Percentiles rank a stretch among this genome's conserved stretches.
Conservation (phyloP, 768 basidiomycete genomes). For the Boletales sp. region DNA sequence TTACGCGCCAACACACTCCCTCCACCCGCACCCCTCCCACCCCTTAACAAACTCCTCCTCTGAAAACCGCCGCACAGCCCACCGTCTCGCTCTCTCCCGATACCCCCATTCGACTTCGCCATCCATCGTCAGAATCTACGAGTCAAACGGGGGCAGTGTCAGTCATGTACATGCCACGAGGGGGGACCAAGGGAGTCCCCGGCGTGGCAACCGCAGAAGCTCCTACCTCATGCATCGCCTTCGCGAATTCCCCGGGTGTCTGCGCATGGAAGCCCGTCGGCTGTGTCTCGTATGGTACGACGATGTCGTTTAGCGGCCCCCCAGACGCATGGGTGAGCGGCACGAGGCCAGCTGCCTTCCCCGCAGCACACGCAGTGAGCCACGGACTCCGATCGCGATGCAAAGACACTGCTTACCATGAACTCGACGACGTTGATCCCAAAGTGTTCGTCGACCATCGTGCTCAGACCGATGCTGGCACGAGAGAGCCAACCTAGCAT, state of each 20-base stretch:
- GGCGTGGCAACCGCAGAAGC: background rate
- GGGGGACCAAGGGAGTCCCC: background rate
- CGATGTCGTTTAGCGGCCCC: slow-evolving; percentile 88
- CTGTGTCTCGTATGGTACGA: slow-evolving; percentile 71
- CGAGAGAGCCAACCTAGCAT: slow-evolving; percentile 69
- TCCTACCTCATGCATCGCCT: slow-evolving; percentile 53
- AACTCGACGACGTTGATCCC: slow-evolving; percentile 98
- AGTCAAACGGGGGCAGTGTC: slow-evolving; percentile 5
- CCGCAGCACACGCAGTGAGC: slow-evolving; percentile 10
- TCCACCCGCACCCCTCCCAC: slow-evolving; percentile 69
- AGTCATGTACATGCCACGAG: slow-evolving; percentile 6
- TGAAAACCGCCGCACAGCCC: slow-evolving; percentile 73
- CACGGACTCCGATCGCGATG: background rate
- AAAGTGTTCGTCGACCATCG: slow-evolving; percentile 98
- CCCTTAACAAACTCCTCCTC: slow-evolving; percentile 73
- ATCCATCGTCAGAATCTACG: slow-evolving; percentile 47
- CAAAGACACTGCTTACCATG: slow-evolving; percentile 58
- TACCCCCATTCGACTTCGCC: slow-evolving; percentile 55
- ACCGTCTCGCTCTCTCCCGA: slow-evolving; percentile 62
- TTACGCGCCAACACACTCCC: slow-evolving; percentile 21
- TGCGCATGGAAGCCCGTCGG: slow-evolving; percentile 84
- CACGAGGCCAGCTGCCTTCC: slow-evolving; percentile 88
- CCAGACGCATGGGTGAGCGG: slow-evolving; percentile 92
- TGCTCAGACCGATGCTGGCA: slow-evolving; percentile 85
- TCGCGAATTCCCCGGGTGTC: slow-evolving; percentile 61